These are phyloP conservation scores for Ciborinia camelliae DNA, from an alignment of 2,329 filamentous ascomycete genomes.

Conservation along the genomic window DNA sequence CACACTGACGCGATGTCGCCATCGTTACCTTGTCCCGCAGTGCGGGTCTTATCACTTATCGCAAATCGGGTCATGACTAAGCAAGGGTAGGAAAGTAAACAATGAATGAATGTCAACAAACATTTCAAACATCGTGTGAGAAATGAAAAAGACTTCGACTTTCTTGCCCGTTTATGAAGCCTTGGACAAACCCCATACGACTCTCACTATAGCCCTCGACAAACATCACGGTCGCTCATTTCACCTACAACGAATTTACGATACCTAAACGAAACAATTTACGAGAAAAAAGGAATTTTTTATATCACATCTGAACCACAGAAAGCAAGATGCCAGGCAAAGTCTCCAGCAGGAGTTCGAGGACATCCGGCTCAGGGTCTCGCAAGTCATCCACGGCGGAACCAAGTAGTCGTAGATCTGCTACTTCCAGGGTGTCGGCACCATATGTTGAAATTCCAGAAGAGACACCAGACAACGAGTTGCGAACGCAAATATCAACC, in stretches of 20 bases:
- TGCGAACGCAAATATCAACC: conserved; percentile 70
- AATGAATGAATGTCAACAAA: conserved; percentile 20
- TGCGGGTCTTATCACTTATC: conserved; percentile 20
- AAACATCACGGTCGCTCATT: background rate
- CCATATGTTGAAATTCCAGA: conserved; percentile 55
- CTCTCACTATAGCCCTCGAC: background rate
- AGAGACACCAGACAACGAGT: conserved; percentile 65
- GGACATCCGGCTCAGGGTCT: conserved; percentile 39
- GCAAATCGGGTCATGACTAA: conserved; percentile 7
- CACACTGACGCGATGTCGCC: conserved; percentile 5
- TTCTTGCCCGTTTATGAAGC: background rate
- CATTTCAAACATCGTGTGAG: background rate
- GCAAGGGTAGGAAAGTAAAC: conserved; percentile 18
- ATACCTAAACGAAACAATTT: background rate
- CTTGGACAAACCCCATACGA: background rate
- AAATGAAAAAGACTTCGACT: conserved; percentile 6
- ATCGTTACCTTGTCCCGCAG: background rate
- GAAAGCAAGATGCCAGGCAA: conserved; percentile 45
- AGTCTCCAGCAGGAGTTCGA: conserved; percentile 43
- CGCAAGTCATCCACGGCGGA: conserved; percentile 43
- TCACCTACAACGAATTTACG: background rate
- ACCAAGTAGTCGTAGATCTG: conserved; percentile 42
- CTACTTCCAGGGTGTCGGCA: conserved; percentile 40
- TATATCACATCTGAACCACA: background rate
- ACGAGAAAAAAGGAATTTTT: conserved; percentile 1